phyloP scores from a whole-genome alignment of 805 yeast species.

The Sugiyamaella marilandica region DNA sequence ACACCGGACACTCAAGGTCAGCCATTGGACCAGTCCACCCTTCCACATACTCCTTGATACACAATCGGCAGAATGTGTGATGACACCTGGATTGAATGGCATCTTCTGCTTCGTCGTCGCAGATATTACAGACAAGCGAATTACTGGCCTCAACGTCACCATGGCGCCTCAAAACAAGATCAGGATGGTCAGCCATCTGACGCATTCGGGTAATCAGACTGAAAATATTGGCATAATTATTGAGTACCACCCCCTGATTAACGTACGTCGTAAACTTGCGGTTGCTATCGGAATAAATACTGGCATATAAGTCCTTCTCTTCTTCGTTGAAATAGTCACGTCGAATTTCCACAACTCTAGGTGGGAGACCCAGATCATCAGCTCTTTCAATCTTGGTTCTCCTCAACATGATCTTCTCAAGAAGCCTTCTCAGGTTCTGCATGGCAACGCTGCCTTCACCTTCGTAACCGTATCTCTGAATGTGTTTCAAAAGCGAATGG shows the following conservation, averaged over 20 bases:
- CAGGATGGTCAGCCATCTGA: slow-evolving; percentile 98
- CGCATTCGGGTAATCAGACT: slow-evolving; percentile 96
- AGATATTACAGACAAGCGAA: slow-evolving; percentile 78
- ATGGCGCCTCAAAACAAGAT: slow-evolving; percentile 74
- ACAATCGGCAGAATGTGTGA: slow-evolving; percentile 88
- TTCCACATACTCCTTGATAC: slow-evolving; percentile 85
- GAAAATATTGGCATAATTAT: slow-evolving; percentile 95
- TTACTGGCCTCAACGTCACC: slow-evolving; percentile 40
- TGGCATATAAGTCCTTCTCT: slow-evolving; percentile 86
- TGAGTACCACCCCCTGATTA: slow-evolving; percentile 92
- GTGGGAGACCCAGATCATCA: slow-evolving; percentile 96
- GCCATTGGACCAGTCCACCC: slow-evolving; percentile 52
- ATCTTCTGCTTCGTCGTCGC: slow-evolving; percentile 98
- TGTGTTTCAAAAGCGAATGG: slow-evolving; percentile 91
- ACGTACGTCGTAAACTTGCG: slow-evolving; percentile 89
- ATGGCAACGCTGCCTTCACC: slow-evolving; percentile 78
- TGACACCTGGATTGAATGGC: slow-evolving; percentile 93
- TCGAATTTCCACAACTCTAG: slow-evolving; percentile 85
- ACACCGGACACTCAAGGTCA: slow-evolving; percentile 84
- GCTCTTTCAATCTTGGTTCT: slow-evolving; percentile 96
- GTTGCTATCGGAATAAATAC: slow-evolving; percentile 79
- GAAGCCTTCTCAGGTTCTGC: slow-evolving; percentile 63
- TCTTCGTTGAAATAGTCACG: slow-evolving; percentile 88
- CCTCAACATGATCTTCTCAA: slow-evolving; percentile 82
- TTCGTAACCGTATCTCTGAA: slow-evolving; percentile 76